Percentiles rank a stretch among this genome's conserved stretches.
phyloP scores from a whole-genome alignment of 2,329 filamentous ascomycete species.

The Colletotrichum siamense region DNA sequence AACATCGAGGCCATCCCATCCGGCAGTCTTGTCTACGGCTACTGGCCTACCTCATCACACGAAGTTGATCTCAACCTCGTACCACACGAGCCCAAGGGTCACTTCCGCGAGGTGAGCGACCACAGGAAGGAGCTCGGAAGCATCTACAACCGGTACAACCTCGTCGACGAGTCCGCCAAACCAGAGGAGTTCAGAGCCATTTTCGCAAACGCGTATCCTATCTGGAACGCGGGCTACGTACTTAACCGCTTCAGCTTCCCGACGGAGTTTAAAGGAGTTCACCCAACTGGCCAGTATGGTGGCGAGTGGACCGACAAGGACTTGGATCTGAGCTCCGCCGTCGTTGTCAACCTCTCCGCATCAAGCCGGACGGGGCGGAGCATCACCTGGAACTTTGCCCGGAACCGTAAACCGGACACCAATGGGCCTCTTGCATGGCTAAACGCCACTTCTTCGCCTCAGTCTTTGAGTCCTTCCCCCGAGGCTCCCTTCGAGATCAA shows the following conservation, averaged over 20 bases:
- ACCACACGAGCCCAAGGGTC: constrained; percentile 25
- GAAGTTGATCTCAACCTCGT: constrained; percentile 42
- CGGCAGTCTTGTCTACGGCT: constrained; percentile 46
- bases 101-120: constrained; percentile 41
- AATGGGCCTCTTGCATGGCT: constrained; percentile 28
- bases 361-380: constrained; percentile 34
- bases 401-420: constrained; percentile 4
- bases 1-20: constrained; percentile 35
- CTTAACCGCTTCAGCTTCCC: constrained; percentile 37
- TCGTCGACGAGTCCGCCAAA: constrained; percentile 13
- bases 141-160: constrained; percentile 50
- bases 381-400: constrained; percentile 30
- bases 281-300: constrained; percentile 17
- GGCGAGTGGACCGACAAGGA: constrained; percentile 32
- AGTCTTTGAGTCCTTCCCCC: neutral
- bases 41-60: constrained; percentile 45
- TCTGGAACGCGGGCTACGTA: constrained; percentile 32
- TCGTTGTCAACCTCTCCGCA: constrained; percentile 34
- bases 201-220: constrained; percentile 24
- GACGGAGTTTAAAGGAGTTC: constrained; percentile 24
- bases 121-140: constrained; percentile 30
- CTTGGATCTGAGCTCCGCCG: constrained; percentile 36
- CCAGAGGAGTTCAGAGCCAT: constrained; percentile 10
- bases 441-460: constrained; percentile 30
- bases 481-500: constrained; percentile 2